These are phyloP conservation scores for Sungouiozyma intestinalis DNA, from an alignment of 805 yeast species.

Conservation along the genomic window DNA sequence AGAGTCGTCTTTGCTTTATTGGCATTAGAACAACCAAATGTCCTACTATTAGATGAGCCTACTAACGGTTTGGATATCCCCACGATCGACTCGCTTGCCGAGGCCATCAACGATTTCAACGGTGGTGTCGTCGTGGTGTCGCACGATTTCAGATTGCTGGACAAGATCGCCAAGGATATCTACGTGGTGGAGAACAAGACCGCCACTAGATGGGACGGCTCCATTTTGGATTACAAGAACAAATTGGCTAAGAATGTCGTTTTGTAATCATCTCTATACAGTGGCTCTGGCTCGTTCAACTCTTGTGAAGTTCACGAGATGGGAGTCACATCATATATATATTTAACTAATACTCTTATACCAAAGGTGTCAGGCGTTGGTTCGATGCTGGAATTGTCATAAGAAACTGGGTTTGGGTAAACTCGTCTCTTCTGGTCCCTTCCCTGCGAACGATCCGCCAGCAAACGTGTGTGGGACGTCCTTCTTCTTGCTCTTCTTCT, in stretches of 20 bases:
- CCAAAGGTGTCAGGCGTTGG: background rate
- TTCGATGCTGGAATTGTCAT: background rate
- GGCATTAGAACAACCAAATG: constrained; percentile 92
- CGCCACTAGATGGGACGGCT: constrained; percentile 93
- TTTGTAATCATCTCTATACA: constrained; percentile 31
- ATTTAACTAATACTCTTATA: background rate
- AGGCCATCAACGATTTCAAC: constrained; percentile 84
- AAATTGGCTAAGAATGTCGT: constrained; percentile 87
- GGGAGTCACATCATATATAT: background rate
- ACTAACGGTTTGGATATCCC: constrained; percentile 98
- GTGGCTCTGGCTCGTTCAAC: background rate
- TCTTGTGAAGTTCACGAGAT: too few relatives aligned
- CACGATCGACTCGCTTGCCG: constrained; percentile 95
- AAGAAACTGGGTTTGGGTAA: constrained; percentile 28
- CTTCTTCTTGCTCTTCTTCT: constrained; percentile 3
- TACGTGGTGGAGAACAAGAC: constrained; percentile 92
- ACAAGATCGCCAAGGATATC: constrained; percentile 95
- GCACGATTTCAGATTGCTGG: constrained; percentile 96
- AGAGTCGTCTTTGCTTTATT: constrained; percentile 95
- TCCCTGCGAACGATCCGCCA: constrained; percentile 29
- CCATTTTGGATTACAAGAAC: constrained; percentile 85
- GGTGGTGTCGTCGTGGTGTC: constrained; percentile 99
- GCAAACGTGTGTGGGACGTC: constrained; percentile 16
- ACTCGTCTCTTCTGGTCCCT: constrained; percentile 23
- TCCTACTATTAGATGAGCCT: constrained; percentile 95